A percentile compares a stretch with the other conserved stretches of the same genome.
phyloP scores from a whole-genome alignment of 225 moss, liverwort and hornwort species.

The Lunularia cruciata region DNA sequence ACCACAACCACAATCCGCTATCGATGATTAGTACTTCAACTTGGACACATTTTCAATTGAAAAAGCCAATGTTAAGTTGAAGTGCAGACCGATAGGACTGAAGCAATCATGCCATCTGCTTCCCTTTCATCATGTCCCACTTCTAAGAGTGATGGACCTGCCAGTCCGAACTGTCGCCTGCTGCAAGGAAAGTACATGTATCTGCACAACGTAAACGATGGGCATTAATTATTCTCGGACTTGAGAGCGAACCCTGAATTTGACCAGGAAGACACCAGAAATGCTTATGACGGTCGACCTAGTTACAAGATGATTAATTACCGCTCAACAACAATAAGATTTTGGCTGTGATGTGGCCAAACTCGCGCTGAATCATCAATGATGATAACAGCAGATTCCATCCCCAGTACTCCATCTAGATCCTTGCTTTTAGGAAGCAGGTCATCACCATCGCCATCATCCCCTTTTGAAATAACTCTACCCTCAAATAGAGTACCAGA shows the following conservation, averaged over 20 bases:
- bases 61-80: not conserved
- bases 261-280: too few relatives aligned
- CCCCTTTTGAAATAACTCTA: conserved; percentile 98
- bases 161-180: conserved; percentile 95
- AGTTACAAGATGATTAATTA: conserved; percentile 38
- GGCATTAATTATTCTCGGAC: not conserved
- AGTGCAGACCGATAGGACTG: conserved; percentile 78
- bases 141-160: conserved; percentile 93
- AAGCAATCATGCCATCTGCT: conserved; percentile 97
- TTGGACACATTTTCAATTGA: not conserved
- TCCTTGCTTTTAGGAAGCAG: conserved; percentile 87
- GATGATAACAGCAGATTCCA: conserved; percentile 99
- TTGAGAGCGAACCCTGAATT: too few relatives aligned
- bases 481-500: conserved; percentile 85
- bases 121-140: conserved; percentile 98
- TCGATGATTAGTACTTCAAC: too few relatives aligned
- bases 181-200: conserved; percentile 99
- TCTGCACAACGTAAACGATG: conserved; percentile 42
- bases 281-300: too few relatives aligned
- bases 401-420: conserved; percentile 96
- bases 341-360: conserved; percentile 98
- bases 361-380: conserved; percentile 99
- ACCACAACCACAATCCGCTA: too few relatives aligned
- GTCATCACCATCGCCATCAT: conserved; percentile 83
- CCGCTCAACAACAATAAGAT: conserved; percentile 99